Base-by-base conservation (phyloP, 768 basidiomycete species). In the Lentinula raphanica region DNA sequence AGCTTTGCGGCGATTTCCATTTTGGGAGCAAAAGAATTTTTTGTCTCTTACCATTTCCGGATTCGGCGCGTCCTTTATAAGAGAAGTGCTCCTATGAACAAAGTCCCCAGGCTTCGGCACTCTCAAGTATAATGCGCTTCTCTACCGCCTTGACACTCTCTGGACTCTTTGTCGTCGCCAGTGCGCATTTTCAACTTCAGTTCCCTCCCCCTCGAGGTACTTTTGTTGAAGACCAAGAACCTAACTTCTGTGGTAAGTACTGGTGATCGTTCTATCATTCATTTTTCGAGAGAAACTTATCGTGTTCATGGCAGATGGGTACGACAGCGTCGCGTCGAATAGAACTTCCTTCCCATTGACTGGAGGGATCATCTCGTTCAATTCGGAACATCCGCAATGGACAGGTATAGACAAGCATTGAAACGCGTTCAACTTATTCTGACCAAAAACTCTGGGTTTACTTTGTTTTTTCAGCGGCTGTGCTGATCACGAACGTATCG, bases 121-220 rank as follows among this genome's bases (percentile, higher is more conserved):
- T 28, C 27, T 48, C 25, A 31, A 48, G 25, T 32, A 35, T 21
- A 21, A 61, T 58, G 50, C 53, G 15, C 25, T 53, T 28, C 4
- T 46, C 29, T 28, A 59, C 71, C 58, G 48, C 76, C 46, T 39
- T 72, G 58, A 32, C 80, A 58, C 57, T 82, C 27, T 65, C 71
- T 36, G 64, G 69, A 35, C 68, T 81, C 23, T 70, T 74, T 13
- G 65, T 78, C 32, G 68, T 73, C 40, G 84, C 75, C 29, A 74
- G 72, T 49, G 91, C 90, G 7, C 92, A 95, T 70, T 94, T 94
- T 73, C 86, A 88, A 63, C 76, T 94, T 42, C 80, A 86, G 64
- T 93, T 82, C 69, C 93, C 92, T 17, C 62, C 75, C 0, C 85
- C 90, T 11, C 78, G 92, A 48, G 93, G 92, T 1, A 67, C 63